Conservation (phyloP, 805 yeast species). For the Zygosaccharomyces bailii region DNA sequence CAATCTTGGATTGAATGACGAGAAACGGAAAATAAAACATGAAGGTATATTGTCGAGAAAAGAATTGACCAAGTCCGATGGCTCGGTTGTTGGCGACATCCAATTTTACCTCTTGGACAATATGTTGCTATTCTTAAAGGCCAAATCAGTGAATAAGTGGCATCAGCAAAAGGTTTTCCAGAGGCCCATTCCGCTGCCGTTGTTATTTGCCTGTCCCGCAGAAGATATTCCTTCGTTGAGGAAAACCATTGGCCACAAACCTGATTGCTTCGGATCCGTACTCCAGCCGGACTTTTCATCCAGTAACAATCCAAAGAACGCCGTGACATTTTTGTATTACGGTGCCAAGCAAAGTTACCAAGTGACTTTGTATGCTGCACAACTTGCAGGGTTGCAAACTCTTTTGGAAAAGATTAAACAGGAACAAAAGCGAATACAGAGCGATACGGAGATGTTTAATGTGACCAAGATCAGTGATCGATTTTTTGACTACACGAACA, state of each 20-base stretch:
- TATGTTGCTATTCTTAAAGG: conserved; percentile 77
- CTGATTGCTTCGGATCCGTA: conserved; percentile 34
- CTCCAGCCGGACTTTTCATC: conserved; percentile 24
- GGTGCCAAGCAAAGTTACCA: conserved; percentile 41
- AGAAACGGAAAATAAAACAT: conserved; percentile 62
- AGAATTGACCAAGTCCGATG: conserved; percentile 31
- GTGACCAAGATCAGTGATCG: conserved; percentile 70
- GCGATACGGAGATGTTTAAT: conserved; percentile 74
- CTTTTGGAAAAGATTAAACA: conserved; percentile 73
- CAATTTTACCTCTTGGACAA: conserved; percentile 88
- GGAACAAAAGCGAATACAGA: conserved; percentile 73
- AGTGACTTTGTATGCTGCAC: conserved; percentile 42
- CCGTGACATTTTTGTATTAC: conserved; percentile 35
- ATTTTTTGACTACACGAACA: conserved; percentile 67
- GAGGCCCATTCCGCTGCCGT: conserved; percentile 78
- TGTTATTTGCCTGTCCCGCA: conserved; percentile 67
- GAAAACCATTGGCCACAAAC: conserved; percentile 36
- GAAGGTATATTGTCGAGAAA: conserved; percentile 38
- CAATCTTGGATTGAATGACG: conserved; percentile 80
- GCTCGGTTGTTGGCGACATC: conserved; percentile 53
- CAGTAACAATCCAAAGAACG: conserved; percentile 31
- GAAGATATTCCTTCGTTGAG: conserved; percentile 72
- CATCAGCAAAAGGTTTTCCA: conserved; percentile 90
- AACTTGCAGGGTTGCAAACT: conserved; percentile 62
- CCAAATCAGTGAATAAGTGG: conserved; percentile 81